Evolutionary conservation across 176 grass and related monocot species (phyloP), one percentile per base, ranked within the genome.

Genomic region (Neostapfia colusana): DNA sequence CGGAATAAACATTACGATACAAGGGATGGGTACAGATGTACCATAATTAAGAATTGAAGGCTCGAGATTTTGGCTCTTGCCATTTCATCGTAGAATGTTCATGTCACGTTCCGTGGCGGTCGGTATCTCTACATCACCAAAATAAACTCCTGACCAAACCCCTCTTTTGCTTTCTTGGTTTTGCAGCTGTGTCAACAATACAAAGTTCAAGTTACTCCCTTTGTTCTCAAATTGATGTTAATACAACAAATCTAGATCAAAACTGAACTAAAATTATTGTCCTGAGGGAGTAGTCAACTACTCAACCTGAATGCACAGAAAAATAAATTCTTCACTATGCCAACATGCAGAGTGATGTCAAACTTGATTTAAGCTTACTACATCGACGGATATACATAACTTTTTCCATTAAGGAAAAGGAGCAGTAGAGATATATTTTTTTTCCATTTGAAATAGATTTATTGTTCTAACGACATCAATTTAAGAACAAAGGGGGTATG

Each of bases 71-170:
- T 26, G n/a, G 37, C 20, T 50, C 37, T 26, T 72, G 27, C 20
- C 41, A 7, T 1, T 60, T 71, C 78, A 37, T 48, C 25, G 21
- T 6, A 71, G 11, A 45, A 25, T 36, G 40, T 71, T 26, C 9
- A 57, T 72, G 53, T 53, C 12, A 53, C 27, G 7, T 69, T 55
- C 25, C 72, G 56, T 60, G 20, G 70, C 72, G 17, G 14, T 28
- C 3, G 0, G 20, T 51, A 34, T 69, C 63, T 74, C 57, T 77
- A 86, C n/a, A 38, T 69, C 44, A 74, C 81, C 65, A 70, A 83
- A 88, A 75, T 3, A 88, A 17, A 9, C 86, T 69, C 31, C 81
- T 74, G 71, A 88, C 8, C 63, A 84, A 79, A 79, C 37, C 56
- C 69, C 21, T 70, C 41, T 71, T 73, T 69, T 77, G 69, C 25